Conservation (phyloP, 768 basidiomycete species). For the Gloeostereum incarnatum region DNA sequence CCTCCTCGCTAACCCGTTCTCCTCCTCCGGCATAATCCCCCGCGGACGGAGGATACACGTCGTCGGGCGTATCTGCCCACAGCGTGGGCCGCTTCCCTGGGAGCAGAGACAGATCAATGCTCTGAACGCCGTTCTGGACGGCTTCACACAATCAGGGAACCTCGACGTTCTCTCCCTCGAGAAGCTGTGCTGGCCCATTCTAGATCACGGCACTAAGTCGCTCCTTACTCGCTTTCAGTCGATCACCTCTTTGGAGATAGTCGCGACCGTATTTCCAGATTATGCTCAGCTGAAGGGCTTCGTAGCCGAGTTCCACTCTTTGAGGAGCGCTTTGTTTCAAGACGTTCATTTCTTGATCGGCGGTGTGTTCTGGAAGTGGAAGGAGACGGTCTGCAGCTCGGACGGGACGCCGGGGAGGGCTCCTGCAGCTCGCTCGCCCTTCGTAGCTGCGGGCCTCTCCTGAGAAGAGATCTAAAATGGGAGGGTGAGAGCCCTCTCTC, state of each 20-base stretch:
- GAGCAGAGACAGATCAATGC: slow-evolving; percentile 4
- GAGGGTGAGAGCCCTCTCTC: not conserved
- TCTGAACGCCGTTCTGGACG: slow-evolving; percentile 4
- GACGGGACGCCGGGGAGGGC: not conserved
- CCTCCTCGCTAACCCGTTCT: slow-evolving; percentile 12
- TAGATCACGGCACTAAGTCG: slow-evolving; percentile 2
- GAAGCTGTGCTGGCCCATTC: slow-evolving; percentile 3
- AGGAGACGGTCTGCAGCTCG: not conserved
- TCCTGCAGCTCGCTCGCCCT: not conserved
- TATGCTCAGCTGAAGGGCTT: slow-evolving; percentile 3
- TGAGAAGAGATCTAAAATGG: slow-evolving; percentile 2
- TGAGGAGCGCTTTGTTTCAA: slow-evolving; percentile 1
- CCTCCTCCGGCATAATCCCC: slow-evolving; percentile 11
- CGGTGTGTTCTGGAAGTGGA: too few relatives aligned
- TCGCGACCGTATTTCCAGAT: not conserved
- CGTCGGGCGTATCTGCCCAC: not conserved
- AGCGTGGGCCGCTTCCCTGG: too few relatives aligned
- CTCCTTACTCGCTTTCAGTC: not conserved
- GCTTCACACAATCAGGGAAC: slow-evolving; percentile 4
- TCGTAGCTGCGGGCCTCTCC: not conserved
- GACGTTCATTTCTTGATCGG: not conserved
- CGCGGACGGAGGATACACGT: slow-evolving; percentile 10
- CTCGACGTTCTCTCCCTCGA: not conserved
- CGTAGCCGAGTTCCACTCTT: slow-evolving; percentile 1
- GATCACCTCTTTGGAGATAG: slow-evolving; percentile 3